Evolutionary conservation across 495 filamentous ascomycete species (phyloP).

Genomic region (Penicillium psychrofluorescens): DNA sequence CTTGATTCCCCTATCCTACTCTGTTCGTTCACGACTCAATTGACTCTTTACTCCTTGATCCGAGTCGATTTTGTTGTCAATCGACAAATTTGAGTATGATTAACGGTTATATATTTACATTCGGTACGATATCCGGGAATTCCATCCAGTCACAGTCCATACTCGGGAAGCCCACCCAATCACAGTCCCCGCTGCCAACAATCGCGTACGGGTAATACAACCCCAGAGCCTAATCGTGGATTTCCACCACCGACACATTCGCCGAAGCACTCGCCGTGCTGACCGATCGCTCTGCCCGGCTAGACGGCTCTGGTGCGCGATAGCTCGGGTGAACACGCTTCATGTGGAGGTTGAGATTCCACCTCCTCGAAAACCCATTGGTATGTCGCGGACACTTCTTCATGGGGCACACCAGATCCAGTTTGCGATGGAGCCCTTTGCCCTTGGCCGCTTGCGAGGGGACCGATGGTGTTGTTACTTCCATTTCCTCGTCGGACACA

Average conservation of each 20-base stretch:
- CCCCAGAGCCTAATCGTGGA: background rate
- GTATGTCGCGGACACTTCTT: slow-evolving; percentile 19
- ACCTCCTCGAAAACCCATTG: slow-evolving; percentile 28
- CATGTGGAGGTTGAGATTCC: slow-evolving; percentile 36
- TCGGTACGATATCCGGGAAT: slow-evolving; percentile 1
- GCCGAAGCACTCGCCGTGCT: background rate
- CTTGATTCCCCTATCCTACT: too few relatives aligned
- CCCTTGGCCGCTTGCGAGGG: slow-evolving; percentile 8
- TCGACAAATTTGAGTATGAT: too few relatives aligned
- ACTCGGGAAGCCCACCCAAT: slow-evolving; percentile 4
- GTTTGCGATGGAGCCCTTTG: slow-evolving; percentile 23
- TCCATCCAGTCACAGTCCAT: background rate
- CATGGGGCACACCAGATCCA: slow-evolving; percentile 27
- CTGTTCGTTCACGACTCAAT: too few relatives aligned
- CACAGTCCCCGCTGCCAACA: background rate
- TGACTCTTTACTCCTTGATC: too few relatives aligned
- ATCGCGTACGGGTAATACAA: slow-evolving; percentile 12
- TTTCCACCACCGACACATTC: background rate
- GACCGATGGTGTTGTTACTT: background rate
- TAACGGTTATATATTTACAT: background rate
- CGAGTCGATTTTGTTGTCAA: too few relatives aligned
- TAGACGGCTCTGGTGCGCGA: background rate
- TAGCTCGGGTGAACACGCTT: slow-evolving; percentile 24
- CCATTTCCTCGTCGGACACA: background rate
- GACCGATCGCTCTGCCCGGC: background rate